Evolutionary conservation across 2,329 filamentous ascomycete genomes (phyloP), one percentile per base, ranked within the genome.

Genomic region (Mycosphaerella sp.): DNA sequence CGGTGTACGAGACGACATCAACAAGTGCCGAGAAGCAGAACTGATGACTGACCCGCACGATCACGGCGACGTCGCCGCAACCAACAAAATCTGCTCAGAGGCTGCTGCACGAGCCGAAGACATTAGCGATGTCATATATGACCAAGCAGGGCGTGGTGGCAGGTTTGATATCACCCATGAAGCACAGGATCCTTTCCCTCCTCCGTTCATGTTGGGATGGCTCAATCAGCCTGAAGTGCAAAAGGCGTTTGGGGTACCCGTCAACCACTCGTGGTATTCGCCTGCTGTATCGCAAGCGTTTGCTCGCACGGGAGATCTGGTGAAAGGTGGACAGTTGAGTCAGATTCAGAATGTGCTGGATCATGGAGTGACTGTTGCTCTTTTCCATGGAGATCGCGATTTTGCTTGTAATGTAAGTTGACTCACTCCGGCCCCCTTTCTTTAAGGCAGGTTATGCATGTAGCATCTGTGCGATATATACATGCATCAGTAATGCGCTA

Each of bases 371-470:
- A 71, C 80, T 16, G 78, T 93, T 18, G 82, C 84, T 5, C 70
- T 93, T 53, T 77, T 89, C 49, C 87, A 91, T 64, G 81, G 81
- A 7, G 80, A 84, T 57, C 74, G 77, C 28, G 79, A 81, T 58
- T 76, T 75, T 57, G 74, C 77, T 44, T 79, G 72, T 48, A 70
- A 70, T 44, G 44, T 47, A 17, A 47, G 44, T 17, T 16, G 3
- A 41, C 37, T 21, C 37, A 6, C 16, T 41, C 21, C 21, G 3
- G 21, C 21, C 21, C 21, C 21, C 21, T 21, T 21, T 6, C 21
- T 6, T n/a, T 21, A 21, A 4, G 4, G 6, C 21, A 4, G 21
- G 21, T 21, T 21, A 21, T 21, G 21, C 4, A 21, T 21, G 21
- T 21, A 4, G 21, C 6, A 6, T 21, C 21, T 21, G 21, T 21